Percentiles rank a stretch among this genome's conserved stretches.
Evolutionary conservation across 2,329 filamentous ascomycete species (phyloP).

Genomic region (Emmonsia crescens): DNA sequence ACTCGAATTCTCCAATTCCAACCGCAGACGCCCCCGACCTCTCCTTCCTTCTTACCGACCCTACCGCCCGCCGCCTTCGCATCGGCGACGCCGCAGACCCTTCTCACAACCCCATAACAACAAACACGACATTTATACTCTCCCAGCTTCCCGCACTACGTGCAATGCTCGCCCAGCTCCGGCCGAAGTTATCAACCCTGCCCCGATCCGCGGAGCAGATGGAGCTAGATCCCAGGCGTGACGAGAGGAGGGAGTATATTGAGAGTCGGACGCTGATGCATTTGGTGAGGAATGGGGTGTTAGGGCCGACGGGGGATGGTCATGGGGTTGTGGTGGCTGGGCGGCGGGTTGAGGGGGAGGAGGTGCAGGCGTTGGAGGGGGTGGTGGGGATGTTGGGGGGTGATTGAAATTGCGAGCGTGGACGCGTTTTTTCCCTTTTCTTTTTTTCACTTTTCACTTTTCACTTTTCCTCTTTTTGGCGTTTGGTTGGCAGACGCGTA

Average conservation of each 20-base stretch:
- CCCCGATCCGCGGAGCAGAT: constrained; percentile 25
- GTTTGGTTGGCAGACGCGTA: not conserved
- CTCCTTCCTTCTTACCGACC: constrained; percentile 46
- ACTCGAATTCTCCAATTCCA: not conserved
- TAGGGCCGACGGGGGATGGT: constrained; percentile 23
- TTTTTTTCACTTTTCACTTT: not conserved
- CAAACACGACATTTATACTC: constrained; percentile 56
- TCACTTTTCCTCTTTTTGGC: not conserved
- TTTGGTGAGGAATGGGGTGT: constrained; percentile 48
- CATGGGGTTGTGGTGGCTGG: constrained; percentile 28
- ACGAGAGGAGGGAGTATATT: constrained; percentile 69
- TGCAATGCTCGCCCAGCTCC: constrained; percentile 55
- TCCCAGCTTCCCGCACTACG: constrained; percentile 74
- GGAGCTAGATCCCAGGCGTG: constrained; percentile 46
- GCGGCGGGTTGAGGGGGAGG: constrained; percentile 29
- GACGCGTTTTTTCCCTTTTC: not conserved
- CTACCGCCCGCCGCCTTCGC: constrained; percentile 37
- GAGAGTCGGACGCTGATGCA: constrained; percentile 68
- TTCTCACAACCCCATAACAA: constrained; percentile 32
- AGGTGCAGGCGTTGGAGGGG: constrained; percentile 33
- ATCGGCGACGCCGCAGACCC: constrained; percentile 30
- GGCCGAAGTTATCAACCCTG: constrained; percentile 49
- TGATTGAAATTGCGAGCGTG: constrained; percentile 3
- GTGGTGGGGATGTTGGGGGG: constrained; percentile 24
- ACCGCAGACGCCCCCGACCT: constrained; percentile 28